phyloP scores from a whole-genome alignment of 805 yeast genomes.

The Kazachstania psychrophila region DNA sequence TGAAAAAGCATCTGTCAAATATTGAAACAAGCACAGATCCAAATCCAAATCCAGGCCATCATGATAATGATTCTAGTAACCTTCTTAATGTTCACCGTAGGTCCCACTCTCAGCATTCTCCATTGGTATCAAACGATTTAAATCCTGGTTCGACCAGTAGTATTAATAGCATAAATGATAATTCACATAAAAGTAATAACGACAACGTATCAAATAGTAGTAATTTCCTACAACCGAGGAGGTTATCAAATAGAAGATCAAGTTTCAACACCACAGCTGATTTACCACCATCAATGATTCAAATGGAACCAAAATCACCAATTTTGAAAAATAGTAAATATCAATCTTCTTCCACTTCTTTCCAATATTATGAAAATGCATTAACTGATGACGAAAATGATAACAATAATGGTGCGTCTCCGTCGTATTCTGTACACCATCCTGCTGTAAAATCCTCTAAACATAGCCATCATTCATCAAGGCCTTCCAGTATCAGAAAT shows the following conservation, averaged over 20 bases:
- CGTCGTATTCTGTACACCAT: constrained; percentile 2
- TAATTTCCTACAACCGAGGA: constrained; percentile 2
- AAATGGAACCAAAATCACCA: constrained; percentile 64
- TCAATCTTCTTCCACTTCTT: constrained; percentile 11
- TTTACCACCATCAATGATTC: constrained; percentile 62
- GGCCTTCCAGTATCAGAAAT: constrained; percentile 21
- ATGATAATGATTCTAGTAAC: neutral
- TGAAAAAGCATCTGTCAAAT: constrained; percentile 3
- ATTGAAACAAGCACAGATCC: constrained; percentile 1
- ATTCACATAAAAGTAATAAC: neutral
- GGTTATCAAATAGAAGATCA: constrained; percentile 20
- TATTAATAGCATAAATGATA: constrained; percentile 1
- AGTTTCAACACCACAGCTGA: constrained; percentile 28
- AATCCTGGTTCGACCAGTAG: neutral
- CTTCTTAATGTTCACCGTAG: constrained; percentile 4
- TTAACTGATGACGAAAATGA: constrained; percentile 26
- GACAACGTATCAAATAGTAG: neutral
- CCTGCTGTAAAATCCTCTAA: constrained; percentile 1
- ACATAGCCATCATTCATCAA: constrained; percentile 14
- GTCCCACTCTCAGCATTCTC: constrained; percentile 6
- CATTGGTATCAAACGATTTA: neutral
- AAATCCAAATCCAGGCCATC: neutral
- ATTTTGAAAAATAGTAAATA: constrained; percentile 41
- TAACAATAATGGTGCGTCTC: constrained; percentile 6
- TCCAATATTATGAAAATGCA: constrained; percentile 25